phyloP scores from a whole-genome alignment of 495 filamentous ascomycete species.

The Trichocladium antarcticum region DNA sequence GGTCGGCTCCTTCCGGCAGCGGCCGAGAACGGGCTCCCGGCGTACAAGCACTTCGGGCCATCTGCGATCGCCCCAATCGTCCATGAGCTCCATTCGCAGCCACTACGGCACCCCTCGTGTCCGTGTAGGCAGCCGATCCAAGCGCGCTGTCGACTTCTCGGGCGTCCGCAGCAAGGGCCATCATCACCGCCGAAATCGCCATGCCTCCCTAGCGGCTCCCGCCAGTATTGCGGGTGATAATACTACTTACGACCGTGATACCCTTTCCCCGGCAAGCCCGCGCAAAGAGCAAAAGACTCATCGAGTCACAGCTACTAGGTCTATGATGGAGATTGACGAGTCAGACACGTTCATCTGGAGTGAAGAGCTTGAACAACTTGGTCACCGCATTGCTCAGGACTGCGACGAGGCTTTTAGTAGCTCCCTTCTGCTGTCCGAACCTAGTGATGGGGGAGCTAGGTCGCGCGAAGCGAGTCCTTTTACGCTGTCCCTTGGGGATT shows the following conservation, averaged over 20 bases:
- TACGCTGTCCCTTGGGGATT: slow-evolving; percentile 18
- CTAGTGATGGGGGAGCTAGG: slow-evolving; percentile 11
- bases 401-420: slow-evolving; percentile 72
- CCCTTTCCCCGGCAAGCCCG: slow-evolving; percentile 8
- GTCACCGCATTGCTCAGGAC: slow-evolving; percentile 38
- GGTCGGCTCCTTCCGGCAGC: slow-evolving; percentile 14
- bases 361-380: slow-evolving; percentile 42
- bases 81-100: slow-evolving; percentile 50
- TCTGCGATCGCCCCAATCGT: slow-evolving; percentile 33
- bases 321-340: slow-evolving; percentile 13
- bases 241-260: slow-evolving; percentile 14
- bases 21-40: slow-evolving; percentile 12
- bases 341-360: slow-evolving; percentile 28
- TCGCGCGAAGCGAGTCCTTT: slow-evolving; percentile 20
- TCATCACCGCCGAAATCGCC: slow-evolving; percentile 9
- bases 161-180: slow-evolving; percentile 25
- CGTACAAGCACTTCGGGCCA: slow-evolving; percentile 15
- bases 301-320: not conserved
- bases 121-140: slow-evolving; percentile 51
- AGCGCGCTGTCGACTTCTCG: slow-evolving; percentile 72
- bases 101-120: slow-evolving; percentile 38
- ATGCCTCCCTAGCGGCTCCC: slow-evolving; percentile 10
- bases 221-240: slow-evolving; percentile 23
- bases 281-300: not conserved
- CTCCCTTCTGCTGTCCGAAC: slow-evolving; percentile 43